phyloP scores from a whole-genome alignment of 176 grass and related monocot species.

The Cenchrus purpureus region DNA sequence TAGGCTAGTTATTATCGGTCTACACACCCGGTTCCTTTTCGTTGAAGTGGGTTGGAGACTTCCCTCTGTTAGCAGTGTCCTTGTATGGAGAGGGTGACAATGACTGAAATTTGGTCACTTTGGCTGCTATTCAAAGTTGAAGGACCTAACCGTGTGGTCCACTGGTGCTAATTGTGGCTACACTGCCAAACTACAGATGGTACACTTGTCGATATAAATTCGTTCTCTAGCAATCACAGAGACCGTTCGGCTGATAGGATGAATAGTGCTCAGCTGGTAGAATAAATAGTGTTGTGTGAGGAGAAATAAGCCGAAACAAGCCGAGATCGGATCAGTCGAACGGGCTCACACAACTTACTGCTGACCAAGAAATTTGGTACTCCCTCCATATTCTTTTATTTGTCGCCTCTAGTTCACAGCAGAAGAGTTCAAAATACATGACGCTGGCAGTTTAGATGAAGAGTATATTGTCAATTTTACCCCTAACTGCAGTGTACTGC shows the following conservation, averaged over 20 bases:
- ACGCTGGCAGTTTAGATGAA: no score
- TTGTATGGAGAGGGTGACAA: not conserved
- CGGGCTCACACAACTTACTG: not conserved
- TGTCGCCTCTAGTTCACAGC: no score
- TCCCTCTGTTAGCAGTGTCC: not conserved
- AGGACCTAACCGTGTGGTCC: not conserved
- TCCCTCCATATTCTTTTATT: no score
- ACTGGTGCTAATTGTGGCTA: not conserved
- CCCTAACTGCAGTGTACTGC: no score
- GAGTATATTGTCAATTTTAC: no score
- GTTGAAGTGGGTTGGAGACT: not conserved
- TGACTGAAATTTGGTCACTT: not conserved
- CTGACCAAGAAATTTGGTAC: constrained; percentile 6
- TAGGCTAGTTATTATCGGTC: not conserved
- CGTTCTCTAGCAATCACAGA: not conserved
- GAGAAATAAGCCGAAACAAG: no score
- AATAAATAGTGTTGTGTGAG: no score
- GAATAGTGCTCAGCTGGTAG: no score
- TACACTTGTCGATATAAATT: not conserved
- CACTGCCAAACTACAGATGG: not conserved
- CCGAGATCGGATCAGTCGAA: no score
- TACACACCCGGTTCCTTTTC: not conserved
- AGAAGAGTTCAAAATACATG: no score
- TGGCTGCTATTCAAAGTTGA: not conserved
- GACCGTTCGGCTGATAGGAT: no score